These are phyloP conservation scores for Fusarium nurragi DNA, from an alignment of 2,329 filamentous ascomycete species.

Conservation along the genomic window DNA sequence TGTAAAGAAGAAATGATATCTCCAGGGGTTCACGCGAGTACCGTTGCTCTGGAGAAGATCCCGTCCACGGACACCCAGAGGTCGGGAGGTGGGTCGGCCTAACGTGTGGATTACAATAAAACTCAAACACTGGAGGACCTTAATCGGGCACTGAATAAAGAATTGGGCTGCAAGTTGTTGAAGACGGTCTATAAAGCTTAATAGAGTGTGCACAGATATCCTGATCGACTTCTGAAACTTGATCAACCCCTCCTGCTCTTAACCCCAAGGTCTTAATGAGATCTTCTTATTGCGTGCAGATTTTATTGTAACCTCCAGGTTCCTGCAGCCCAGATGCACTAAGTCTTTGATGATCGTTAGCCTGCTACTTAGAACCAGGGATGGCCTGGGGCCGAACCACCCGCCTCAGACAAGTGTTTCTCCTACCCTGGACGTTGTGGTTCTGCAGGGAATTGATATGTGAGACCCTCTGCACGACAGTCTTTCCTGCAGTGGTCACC, in stretches of 20 bases:
- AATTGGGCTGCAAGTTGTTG: background rate
- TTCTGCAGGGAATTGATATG: background rate
- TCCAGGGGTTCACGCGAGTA: conserved; percentile 32
- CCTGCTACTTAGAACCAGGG: conserved; percentile 5
- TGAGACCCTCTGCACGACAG: background rate
- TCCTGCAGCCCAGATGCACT: conserved; percentile 12
- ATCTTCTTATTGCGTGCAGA: background rate
- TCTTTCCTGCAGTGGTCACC: background rate
- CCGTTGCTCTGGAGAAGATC: conserved; percentile 32
- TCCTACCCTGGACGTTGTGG: background rate
- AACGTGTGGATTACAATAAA: conserved; percentile 22
- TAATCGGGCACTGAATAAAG: background rate
- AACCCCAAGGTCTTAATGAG: background rate
- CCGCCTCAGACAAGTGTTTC: background rate
- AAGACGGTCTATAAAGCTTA: background rate
- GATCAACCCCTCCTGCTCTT: no score
- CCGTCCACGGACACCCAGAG: conserved; percentile 6
- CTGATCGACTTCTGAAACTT: no score
- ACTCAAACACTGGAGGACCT: background rate
- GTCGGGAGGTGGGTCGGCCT: background rate
- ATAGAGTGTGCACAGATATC: background rate
- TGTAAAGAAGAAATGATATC: conserved; percentile 36
- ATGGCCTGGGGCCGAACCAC: background rate
- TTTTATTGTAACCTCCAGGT: background rate
- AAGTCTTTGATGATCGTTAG: conserved; percentile 19